Base-by-base conservation (phyloP, 2,329 filamentous ascomycete genomes). In the Phialophora macrospora region DNA sequence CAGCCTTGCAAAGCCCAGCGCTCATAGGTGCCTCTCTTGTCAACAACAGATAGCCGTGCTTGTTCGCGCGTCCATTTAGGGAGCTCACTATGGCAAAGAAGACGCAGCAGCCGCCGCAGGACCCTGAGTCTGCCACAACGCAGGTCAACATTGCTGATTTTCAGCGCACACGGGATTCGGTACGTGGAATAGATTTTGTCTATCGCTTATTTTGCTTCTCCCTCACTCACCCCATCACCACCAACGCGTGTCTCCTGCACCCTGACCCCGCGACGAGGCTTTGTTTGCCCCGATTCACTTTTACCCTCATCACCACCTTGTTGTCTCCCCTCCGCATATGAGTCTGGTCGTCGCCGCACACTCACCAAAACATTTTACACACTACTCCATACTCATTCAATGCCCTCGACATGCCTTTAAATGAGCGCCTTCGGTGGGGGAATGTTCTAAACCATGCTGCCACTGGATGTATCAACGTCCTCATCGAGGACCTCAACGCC, bases 101-200 rank as follows among this genome's bases (percentile, higher is more conserved):
- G 58, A 67, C 65, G 38, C 58, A 55, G 26, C 46, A 32, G 28
- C 76, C 65, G 34, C 55, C 48, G 22, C 46, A 51, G 28, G 76
- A 80, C 58, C 71, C 73, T 41, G 70, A 72, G 58, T 67, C 65
- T 41, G 70, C 65, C 24, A 73, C 71, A 12, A 70, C 68, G 17
- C 57, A 66, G 44, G 78, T 82, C 70, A 80, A 92, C 68, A 84
- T 90, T 64, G 89, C 92, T 65, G 89, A 91, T 77, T 94, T 94
- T 77, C 85, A 91, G 67, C 85, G 89, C 75, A 92, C 93, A 56
- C 87, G 92, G 74, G 92, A 96, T 77, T 89, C 87, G 76, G 92
- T 96, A 88, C 85, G 90, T 82, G 56, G 17, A 63, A 22, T 51
- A 52, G 22, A 49, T 44, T 63, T 62, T 66, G 22, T 57, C 60